Percentiles rank a stretch among this genome's conserved stretches.
Conservation (phyloP, 441 rosid species). For the Jatropha podagrica region DNA sequence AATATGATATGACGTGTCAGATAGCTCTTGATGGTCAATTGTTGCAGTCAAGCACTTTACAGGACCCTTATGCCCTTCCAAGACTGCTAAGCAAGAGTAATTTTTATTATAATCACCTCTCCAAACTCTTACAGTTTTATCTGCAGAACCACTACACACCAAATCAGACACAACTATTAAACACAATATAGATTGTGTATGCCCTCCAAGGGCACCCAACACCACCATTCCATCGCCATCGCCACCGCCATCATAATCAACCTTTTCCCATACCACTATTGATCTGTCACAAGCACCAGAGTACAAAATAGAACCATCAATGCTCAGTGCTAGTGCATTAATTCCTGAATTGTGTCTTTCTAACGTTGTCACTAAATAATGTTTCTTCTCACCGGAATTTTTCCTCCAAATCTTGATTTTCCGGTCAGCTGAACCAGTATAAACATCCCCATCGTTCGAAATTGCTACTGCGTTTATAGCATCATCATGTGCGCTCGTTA, state of each 20-base stretch:
- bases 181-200: constrained; percentile 68
- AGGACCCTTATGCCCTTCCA: constrained; percentile 85
- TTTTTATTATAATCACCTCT: constrained; percentile 33
- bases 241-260: constrained; percentile 27
- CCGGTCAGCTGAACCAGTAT: constrained; percentile 85
- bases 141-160: constrained; percentile 86
- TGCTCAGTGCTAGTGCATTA: constrained; percentile 69
- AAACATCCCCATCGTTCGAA: constrained; percentile 60
- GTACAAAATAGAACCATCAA: constrained; percentile 48
- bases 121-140: constrained; percentile 77
- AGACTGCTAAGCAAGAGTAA: constrained; percentile 56
- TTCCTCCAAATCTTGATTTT: constrained; percentile 81
- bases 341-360: constrained; percentile 78
- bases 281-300: constrained; percentile 77
- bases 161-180: constrained; percentile 56
- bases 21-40: constrained; percentile 32
- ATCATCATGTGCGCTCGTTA: constrained; percentile 76
- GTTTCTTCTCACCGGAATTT: constrained; percentile 46
- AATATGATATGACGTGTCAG: constrained; percentile 43
- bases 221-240: constrained; percentile 40
- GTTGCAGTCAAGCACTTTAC: constrained; percentile 83
- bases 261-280: constrained; percentile 69
- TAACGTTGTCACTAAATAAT: constrained; percentile 47
- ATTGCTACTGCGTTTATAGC: constrained; percentile 76
- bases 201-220: constrained; percentile 64